Evolutionary conservation across 306 rosid genomes (phyloP).

Genomic region (Medicago ruthenica): DNA sequence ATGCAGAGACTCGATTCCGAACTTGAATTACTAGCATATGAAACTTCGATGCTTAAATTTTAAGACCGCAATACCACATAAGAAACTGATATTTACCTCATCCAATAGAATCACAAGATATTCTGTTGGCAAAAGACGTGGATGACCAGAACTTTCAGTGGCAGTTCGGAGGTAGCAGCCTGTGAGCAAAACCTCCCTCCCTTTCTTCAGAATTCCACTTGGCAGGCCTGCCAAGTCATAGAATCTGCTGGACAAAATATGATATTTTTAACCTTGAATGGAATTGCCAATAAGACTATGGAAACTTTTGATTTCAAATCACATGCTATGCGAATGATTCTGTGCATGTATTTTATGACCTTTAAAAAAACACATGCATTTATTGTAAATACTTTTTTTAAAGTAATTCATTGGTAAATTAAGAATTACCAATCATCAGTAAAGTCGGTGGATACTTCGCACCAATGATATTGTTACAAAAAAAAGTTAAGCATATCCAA

Average conservation of each 20-base stretch:
- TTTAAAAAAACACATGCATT: background rate
- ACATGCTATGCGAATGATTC: slow-evolving; percentile 3
- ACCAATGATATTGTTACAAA: too few relatives aligned
- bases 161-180: slow-evolving; percentile 93
- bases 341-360: background rate
- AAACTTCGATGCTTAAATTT: slow-evolving; percentile 34
- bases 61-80: background rate
- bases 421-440: background rate
- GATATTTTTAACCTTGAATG: slow-evolving; percentile 21
- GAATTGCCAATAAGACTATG: slow-evolving; percentile 28
- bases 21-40: slow-evolving; percentile 15
- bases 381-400: background rate
- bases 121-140: slow-evolving; percentile 91
- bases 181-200: slow-evolving; percentile 87
- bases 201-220: slow-evolving; percentile 80
- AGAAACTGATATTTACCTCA: slow-evolving; percentile 61
- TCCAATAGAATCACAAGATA: slow-evolving; percentile 80
- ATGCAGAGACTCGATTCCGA: slow-evolving; percentile 24
- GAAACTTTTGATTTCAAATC: slow-evolving; percentile 22
- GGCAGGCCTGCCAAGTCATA: slow-evolving; percentile 64
- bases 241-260: slow-evolving; percentile 60
- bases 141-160: slow-evolving; percentile 64
- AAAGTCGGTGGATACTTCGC: too few relatives aligned
- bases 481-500: slow-evolving; percentile 4
- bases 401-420: background rate